phyloP scores from a whole-genome alignment of 257 asterid species.

The Agastache rugosa region DNA sequence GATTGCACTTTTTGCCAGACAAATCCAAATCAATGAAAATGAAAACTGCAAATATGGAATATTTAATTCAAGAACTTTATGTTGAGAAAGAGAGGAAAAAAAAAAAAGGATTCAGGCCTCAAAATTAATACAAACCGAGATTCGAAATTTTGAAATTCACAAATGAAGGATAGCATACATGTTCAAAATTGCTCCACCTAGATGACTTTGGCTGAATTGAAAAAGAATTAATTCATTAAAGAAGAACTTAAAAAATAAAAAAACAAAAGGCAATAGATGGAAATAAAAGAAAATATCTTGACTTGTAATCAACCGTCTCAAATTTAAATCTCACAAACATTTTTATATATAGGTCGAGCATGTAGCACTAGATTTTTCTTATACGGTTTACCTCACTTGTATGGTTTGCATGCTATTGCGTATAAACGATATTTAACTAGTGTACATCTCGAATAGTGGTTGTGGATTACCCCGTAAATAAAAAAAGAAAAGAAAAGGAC shows the following conservation, averaged over 20 bases:
- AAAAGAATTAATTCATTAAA: neutral
- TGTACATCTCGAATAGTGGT: too few species aligned
- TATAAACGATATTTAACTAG: too few species aligned
- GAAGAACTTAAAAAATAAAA: neutral
- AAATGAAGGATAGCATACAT: too few species aligned
- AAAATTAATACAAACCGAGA: neutral
- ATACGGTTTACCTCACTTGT: too few species aligned
- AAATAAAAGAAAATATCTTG: neutral
- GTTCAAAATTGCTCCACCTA: neutral
- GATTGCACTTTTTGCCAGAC: constrained; percentile 36
- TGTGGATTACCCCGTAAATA: too few species aligned
- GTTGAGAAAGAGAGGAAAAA: neutral
- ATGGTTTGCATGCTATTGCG: too few species aligned
- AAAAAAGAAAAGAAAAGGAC: too few species aligned
- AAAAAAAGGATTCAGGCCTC: too few species aligned
- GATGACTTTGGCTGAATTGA: neutral
- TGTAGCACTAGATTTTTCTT: too few species aligned
- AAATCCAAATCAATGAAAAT: constrained; percentile 20
- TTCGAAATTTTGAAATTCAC: neutral
- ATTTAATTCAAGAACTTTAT: neutral
- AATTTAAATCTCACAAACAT: too few species aligned
- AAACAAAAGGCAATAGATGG: neutral
- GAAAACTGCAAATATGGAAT: neutral
- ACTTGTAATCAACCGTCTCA: too few species aligned
- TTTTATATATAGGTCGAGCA: too few species aligned